phyloP scores from a whole-genome alignment of 805 yeast species.

The Phaffomyces antillensis region DNA sequence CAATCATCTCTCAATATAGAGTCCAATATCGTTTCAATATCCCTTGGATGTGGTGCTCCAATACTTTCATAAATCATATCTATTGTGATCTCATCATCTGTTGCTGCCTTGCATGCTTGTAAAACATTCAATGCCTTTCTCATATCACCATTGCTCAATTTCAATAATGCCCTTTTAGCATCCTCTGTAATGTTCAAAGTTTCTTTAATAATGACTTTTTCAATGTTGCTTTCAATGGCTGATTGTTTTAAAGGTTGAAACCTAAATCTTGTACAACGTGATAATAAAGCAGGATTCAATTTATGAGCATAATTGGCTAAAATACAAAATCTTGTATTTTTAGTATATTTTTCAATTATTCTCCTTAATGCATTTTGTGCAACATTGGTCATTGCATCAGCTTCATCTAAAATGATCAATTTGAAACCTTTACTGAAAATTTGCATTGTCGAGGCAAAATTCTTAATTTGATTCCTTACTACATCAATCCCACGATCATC shows the following conservation, averaged over 20 bases:
- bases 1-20: constrained; percentile 83
- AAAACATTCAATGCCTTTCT: constrained; percentile 87
- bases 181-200: constrained; percentile 46
- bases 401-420: constrained; percentile 88
- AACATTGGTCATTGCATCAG: constrained; percentile 87
- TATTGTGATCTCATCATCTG: constrained; percentile 53
- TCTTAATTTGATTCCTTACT: constrained; percentile 95
- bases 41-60: constrained; percentile 91
- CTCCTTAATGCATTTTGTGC: constrained; percentile 81
- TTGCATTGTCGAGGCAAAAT: constrained; percentile 92
- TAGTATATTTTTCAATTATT: constrained; percentile 82
- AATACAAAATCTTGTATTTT: constrained; percentile 92
- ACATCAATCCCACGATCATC: constrained; percentile 98
- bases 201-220: constrained; percentile 65
- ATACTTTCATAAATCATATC: constrained; percentile 87
- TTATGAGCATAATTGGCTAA: constrained; percentile 95
- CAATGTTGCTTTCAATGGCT: constrained; percentile 63
- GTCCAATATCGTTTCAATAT: constrained; percentile 66
- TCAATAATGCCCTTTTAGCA: constrained; percentile 61
- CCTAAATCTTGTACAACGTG: constrained; percentile 93
- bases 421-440: constrained; percentile 84
- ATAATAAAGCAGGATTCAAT: constrained; percentile 86
- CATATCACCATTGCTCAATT: constrained; percentile 91
- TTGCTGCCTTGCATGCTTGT: constrained; percentile 87
- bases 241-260: constrained; percentile 71